Percentiles rank a stretch among this genome's conserved stretches.
Conservation (phyloP, 2,329 filamentous ascomycete species). For the Blumeriella jaapii region DNA sequence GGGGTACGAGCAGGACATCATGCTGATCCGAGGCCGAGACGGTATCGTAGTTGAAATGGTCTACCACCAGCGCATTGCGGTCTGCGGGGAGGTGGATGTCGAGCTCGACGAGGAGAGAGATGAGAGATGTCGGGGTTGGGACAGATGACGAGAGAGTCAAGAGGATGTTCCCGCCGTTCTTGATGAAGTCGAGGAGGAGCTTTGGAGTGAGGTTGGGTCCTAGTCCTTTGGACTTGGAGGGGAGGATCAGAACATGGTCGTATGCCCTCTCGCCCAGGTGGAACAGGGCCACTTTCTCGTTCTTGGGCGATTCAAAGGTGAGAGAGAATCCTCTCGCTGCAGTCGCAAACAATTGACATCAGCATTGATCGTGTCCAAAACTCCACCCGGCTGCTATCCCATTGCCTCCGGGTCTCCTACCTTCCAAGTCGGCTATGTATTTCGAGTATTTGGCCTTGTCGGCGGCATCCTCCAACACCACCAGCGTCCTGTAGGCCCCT, state of each 20-base stretch:
- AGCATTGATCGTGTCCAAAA: slow-evolving; percentile 8
- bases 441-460: slow-evolving; percentile 76
- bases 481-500: slow-evolving; percentile 64
- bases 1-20: slow-evolving; percentile 72
- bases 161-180: slow-evolving; percentile 83
- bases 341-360: slow-evolving; percentile 12
- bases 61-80: slow-evolving; percentile 74
- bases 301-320: slow-evolving; percentile 74
- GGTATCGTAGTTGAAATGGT: slow-evolving; percentile 91
- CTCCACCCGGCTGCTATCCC: neutral
- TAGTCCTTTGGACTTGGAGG: slow-evolving; percentile 83
- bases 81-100: slow-evolving; percentile 82
- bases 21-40: slow-evolving; percentile 68
- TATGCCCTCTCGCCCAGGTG: slow-evolving; percentile 76
- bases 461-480: slow-evolving; percentile 70
- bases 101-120: slow-evolving; percentile 72
- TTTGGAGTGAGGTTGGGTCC: slow-evolving; percentile 82
- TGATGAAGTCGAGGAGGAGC: slow-evolving; percentile 80
- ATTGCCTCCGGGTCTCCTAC: slow-evolving; percentile 33
- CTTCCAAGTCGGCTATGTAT: slow-evolving; percentile 62
- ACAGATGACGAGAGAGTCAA: slow-evolving; percentile 66
- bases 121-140: slow-evolving; percentile 59
- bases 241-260: slow-evolving; percentile 84
- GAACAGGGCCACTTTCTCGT: slow-evolving; percentile 66
- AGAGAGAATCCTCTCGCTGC: slow-evolving; percentile 74